Evolutionary conservation across 164 flowering plant species (phyloP).

Genomic region (Umbellularia californica): DNA sequence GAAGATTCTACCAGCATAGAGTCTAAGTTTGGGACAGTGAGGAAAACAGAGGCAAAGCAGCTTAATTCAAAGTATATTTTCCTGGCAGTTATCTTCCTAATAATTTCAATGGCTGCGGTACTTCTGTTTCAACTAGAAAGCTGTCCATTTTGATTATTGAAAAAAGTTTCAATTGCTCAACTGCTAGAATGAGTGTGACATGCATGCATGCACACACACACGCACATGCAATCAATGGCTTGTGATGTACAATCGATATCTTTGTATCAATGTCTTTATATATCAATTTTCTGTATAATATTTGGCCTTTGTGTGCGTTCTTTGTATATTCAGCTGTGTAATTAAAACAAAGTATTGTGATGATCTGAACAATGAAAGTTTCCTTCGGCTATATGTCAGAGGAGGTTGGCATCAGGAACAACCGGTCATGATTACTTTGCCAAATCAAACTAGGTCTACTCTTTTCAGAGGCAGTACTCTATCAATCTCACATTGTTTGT

Average conservation of each 20-base stretch:
- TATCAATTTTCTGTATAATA: neutral
- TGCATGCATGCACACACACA: neutral
- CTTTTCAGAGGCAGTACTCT: no score
- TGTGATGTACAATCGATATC: neutral
- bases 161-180: neutral
- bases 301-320: neutral
- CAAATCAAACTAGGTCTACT: no score
- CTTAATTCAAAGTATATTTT: slow-evolving; percentile 44
- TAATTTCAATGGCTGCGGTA: slow-evolving; percentile 33
- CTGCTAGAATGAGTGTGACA: neutral
- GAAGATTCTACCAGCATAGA: neutral
- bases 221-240: neutral
- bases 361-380: no score
- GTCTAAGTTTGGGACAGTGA: slow-evolving; percentile 33
- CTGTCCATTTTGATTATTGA: slow-evolving; percentile 17
- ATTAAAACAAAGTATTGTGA: no score
- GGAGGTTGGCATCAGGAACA: no score
- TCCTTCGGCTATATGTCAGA: no score
- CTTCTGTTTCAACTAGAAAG: slow-evolving; percentile 25
- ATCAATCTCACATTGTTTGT: no score
- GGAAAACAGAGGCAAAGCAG: slow-evolving; percentile 56
- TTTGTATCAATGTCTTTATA: no score
- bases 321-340: neutral
- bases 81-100: slow-evolving; percentile 30
- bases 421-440: no score